Conservation (phyloP, 2,329 filamentous ascomycete genomes). For the Berkeleyomyces rouxiae region DNA sequence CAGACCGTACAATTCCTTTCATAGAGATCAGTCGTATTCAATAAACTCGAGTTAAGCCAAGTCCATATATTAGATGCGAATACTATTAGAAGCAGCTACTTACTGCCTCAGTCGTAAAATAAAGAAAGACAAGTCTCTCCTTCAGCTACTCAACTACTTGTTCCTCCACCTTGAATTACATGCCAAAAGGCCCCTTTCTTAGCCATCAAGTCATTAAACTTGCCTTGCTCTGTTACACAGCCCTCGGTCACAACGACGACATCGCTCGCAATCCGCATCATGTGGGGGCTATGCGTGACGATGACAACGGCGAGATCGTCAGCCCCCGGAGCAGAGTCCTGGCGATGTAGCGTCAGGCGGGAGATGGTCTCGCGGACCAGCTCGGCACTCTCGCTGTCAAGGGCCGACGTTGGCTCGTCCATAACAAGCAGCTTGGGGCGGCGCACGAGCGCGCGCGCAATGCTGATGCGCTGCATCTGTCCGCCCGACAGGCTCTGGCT, state of each 20-base stretch:
- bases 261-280: constrained; percentile 68
- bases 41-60: no score
- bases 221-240: constrained; percentile 49
- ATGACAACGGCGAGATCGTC: constrained; percentile 31
- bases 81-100: no score
- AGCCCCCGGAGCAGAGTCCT: constrained; percentile 32
- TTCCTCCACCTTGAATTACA: constrained; percentile 21
- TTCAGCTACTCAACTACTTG: neutral
- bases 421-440: constrained; percentile 58
- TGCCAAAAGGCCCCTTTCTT: constrained; percentile 30
- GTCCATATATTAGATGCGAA: no score
- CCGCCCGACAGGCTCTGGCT: constrained; percentile 61
- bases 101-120: no score
- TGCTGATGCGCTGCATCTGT: constrained; percentile 65
- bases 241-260: constrained; percentile 57
- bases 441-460: constrained; percentile 62
- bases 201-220: constrained; percentile 42
- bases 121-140: no score
- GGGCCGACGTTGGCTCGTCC: constrained; percentile 71
- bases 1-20: no score
- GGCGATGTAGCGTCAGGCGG: constrained; percentile 27
- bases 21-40: no score
- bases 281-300: constrained; percentile 66
- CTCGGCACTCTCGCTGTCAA: constrained; percentile 54
- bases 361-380: constrained; percentile 46